These are phyloP conservation scores for Trametes versicolor DNA, from an alignment of 1,284 basidiomycete species.

Conservation along the genomic window DNA sequence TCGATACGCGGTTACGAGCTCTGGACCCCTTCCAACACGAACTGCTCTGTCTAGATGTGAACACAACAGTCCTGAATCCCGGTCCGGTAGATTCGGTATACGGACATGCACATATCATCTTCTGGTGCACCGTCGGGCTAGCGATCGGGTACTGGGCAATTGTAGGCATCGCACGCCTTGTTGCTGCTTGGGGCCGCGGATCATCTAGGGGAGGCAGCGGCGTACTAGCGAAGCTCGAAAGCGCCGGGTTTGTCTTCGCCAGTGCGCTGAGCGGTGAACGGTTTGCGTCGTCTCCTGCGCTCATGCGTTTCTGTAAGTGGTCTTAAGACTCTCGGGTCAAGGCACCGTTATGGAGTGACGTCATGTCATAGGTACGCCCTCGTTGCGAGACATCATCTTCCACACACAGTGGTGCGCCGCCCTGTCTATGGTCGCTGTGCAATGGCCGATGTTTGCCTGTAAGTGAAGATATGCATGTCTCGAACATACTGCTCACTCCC, in stretches of 20 bases:
- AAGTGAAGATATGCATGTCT: constrained; percentile 40
- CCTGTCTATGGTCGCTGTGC: constrained; percentile 91
- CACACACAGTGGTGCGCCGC: constrained; percentile 92
- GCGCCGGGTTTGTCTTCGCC: constrained; percentile 87
- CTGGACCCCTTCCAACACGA: constrained; percentile 87
- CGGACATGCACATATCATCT: constrained; percentile 80
- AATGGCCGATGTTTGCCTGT: constrained; percentile 95
- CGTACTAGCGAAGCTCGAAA: constrained; percentile 76
- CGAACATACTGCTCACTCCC: constrained; percentile 21
- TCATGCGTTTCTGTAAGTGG: constrained; percentile 86
- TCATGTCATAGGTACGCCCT: constrained; percentile 80
- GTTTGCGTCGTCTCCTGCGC: constrained; percentile 83
- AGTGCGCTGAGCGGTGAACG: constrained; percentile 93
- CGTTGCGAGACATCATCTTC: constrained; percentile 91
- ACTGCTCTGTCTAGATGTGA: constrained; percentile 84
- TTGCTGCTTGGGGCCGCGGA: constrained; percentile 85
- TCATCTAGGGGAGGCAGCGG: constrained; percentile 65
- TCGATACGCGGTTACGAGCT: constrained; percentile 86
- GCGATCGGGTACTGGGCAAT: constrained; percentile 85
- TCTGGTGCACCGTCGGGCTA: constrained; percentile 85
- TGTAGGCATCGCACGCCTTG: constrained; percentile 81
- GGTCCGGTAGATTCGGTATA: constrained; percentile 61
- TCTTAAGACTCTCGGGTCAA: constrained; percentile 10
- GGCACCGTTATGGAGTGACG: constrained; percentile 31
- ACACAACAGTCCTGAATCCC: constrained; percentile 80